Conservation (phyloP, 164 flowering plant species). For the Stephania yunnanensis region DNA sequence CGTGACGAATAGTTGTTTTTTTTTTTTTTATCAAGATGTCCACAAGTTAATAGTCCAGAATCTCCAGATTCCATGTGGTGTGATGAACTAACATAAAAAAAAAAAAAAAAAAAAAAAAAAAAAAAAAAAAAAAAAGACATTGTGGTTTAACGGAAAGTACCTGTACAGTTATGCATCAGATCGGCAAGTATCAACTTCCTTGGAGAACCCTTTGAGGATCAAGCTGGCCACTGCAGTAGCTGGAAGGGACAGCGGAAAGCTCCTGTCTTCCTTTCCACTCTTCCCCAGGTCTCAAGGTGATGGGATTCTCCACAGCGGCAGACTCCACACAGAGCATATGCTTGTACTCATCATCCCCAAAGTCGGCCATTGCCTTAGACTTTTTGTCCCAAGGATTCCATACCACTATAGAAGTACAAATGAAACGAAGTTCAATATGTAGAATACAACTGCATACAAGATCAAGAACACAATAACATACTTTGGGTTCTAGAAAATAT, state of each 20-base stretch:
- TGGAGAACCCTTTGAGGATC: conserved; percentile 69
- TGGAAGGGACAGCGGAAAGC: conserved; percentile 72
- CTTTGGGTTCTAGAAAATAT: background rate
- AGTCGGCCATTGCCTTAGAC: conserved; percentile 67
- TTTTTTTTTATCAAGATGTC: too few relatives aligned
- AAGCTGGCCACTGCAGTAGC: conserved; percentile 74
- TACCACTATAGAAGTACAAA: conserved; percentile 39
- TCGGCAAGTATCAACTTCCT: conserved; percentile 28
- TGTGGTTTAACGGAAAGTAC: conserved; percentile 16
- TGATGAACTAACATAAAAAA: too few relatives aligned
- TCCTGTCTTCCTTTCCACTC: conserved; percentile 83
- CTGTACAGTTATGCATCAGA: conserved; percentile 39
- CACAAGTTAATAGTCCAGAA: too few relatives aligned
- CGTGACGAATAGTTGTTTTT: too few relatives aligned
- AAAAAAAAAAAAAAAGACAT: too few relatives aligned
- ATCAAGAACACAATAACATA: background rate
- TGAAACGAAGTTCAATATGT: too few relatives aligned
- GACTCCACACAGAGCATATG: conserved; percentile 80
- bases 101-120: too few relatives aligned
- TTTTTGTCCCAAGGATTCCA: conserved; percentile 92
- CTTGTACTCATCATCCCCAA: conserved; percentile 81
- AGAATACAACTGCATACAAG: background rate
- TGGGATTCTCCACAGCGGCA: conserved; percentile 63
- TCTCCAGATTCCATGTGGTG: too few relatives aligned
- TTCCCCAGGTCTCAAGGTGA: conserved; percentile 78